Percentiles rank a stretch among this genome's conserved stretches.
Conservation (phyloP, 768 basidiomycete species). For the Calocybe gangraenosa region DNA sequence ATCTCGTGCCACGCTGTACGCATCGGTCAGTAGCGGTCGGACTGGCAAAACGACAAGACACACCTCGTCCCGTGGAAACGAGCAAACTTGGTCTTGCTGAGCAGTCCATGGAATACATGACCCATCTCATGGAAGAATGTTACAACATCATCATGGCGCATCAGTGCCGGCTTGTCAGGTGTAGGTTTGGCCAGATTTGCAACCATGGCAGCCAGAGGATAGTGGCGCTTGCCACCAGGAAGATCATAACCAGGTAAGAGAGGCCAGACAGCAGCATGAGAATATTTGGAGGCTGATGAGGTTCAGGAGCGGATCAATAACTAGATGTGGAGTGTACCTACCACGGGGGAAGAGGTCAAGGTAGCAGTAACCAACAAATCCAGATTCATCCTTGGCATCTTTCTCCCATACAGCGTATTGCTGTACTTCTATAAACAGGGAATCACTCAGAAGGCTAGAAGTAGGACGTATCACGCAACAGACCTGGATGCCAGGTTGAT, state of each 20-base stretch:
- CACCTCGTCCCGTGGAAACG: conserved; percentile 80
- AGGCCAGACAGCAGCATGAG: conserved; percentile 85
- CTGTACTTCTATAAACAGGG: conserved; percentile 61
- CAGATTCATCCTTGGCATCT: conserved; percentile 62
- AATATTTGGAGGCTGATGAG: conserved; percentile 64
- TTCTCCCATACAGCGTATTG: conserved; percentile 85
- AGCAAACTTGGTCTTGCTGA: conserved; percentile 65
- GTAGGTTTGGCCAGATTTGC: conserved; percentile 88
- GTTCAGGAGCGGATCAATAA: not conserved
- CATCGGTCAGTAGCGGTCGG: not conserved
- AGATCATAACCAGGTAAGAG: conserved; percentile 63
- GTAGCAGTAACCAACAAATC: conserved; percentile 82
- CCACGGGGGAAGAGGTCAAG: conserved; percentile 86
- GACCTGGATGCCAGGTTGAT: conserved; percentile 78
- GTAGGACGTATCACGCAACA: conserved; percentile 6
- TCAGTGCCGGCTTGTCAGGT: conserved; percentile 72
- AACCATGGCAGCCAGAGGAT: conserved; percentile 82
- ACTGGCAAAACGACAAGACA: not conserved
- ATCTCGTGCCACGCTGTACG: conserved; percentile 59
- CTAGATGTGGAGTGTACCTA: conserved; percentile 24
- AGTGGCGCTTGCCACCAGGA: conserved; percentile 54
- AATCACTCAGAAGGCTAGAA: conserved; percentile 5
- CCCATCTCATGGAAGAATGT: conserved; percentile 95
- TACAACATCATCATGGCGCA: conserved; percentile 85
- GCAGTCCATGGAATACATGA: conserved; percentile 65